These are phyloP conservation scores for Wolfiporia cocos DNA, from an alignment of 1,284 basidiomycete species.

Conservation along the genomic window DNA sequence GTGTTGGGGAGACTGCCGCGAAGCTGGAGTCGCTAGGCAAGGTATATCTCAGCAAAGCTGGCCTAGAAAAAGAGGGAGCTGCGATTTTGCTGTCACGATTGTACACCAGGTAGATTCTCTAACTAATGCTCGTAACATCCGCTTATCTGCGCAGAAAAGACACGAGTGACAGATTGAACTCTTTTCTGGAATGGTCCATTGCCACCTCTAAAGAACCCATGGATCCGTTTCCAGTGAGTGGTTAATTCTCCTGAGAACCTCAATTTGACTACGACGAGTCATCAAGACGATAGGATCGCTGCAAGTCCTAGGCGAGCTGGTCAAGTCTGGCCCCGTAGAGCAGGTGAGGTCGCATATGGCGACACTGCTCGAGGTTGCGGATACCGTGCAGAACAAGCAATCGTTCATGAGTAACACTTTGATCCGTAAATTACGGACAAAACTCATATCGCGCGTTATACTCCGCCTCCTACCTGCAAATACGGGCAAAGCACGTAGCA, in stretches of 20 bases:
- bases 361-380: slow-evolving; percentile 38
- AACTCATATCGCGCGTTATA: slow-evolving; percentile 58
- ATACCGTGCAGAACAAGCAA: slow-evolving; percentile 33
- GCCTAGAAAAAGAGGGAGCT: slow-evolving; percentile 80
- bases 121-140: background rate
- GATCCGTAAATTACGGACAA: slow-evolving; percentile 61
- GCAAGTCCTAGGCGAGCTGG: slow-evolving; percentile 70
- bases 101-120: slow-evolving; percentile 60
- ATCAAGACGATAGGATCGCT: slow-evolving; percentile 62
- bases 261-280: background rate
- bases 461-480: slow-evolving; percentile 56
- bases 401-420: slow-evolving; percentile 50
- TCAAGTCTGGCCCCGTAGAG: slow-evolving; percentile 59
- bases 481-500: slow-evolving; percentile 29
- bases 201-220: slow-evolving; percentile 28
- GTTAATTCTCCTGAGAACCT: background rate
- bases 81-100: slow-evolving; percentile 67
- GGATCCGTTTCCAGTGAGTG: slow-evolving; percentile 49
- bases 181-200: slow-evolving; percentile 47
- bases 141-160: slow-evolving; percentile 49
- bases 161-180: slow-evolving; percentile 37
- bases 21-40: slow-evolving; percentile 58
- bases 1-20: slow-evolving; percentile 42
- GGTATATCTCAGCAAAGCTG: slow-evolving; percentile 58
- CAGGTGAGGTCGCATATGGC: slow-evolving; percentile 41